phyloP scores from a whole-genome alignment of 2,329 filamentous ascomycete genomes.

The Pseudogymnoascus sp. region DNA sequence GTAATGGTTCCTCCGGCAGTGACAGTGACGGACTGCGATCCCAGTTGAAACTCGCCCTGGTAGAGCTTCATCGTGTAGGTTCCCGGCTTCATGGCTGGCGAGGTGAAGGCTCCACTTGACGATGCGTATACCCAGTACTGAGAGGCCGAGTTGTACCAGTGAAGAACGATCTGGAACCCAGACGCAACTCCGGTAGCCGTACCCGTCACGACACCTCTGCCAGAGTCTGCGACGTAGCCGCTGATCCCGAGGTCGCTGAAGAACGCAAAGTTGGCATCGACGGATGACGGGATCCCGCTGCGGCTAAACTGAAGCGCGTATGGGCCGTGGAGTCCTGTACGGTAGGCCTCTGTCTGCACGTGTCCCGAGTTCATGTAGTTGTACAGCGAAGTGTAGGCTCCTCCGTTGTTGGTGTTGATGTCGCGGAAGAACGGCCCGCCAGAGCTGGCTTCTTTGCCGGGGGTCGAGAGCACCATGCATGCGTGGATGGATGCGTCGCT shows the following conservation, averaged over 20 bases:
- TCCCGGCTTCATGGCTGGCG: constrained; percentile 57
- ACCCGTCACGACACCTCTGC: constrained; percentile 51
- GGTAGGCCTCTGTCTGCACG: constrained; percentile 51
- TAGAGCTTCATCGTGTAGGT: constrained; percentile 62
- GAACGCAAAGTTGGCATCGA: constrained; percentile 45
- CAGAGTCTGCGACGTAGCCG: constrained; percentile 47
- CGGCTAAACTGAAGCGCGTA: constrained; percentile 55
- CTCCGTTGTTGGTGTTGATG: constrained; percentile 51
- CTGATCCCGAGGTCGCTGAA: constrained; percentile 49
- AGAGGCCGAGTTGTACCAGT: constrained; percentile 55
- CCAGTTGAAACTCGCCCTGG: constrained; percentile 49
- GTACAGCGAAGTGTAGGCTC: constrained; percentile 48
- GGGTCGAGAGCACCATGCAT: constrained; percentile 47
- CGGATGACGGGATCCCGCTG: constrained; percentile 41
- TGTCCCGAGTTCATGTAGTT: constrained; percentile 56
- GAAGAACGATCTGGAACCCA: constrained; percentile 48
- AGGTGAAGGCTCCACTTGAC: constrained; percentile 49
- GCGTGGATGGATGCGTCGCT: constrained; percentile 41
- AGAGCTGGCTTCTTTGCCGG: constrained; percentile 51
- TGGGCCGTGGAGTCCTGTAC: constrained; percentile 57
- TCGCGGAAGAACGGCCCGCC: constrained; percentile 57
- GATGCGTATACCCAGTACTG: constrained; percentile 58
- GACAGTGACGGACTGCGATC: constrained; percentile 40
- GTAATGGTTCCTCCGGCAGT: constrained; percentile 40
- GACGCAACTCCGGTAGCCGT: constrained; percentile 49